Conservation (phyloP, 1,284 basidiomycete species). For the Schizopora paradoxa region DNA sequence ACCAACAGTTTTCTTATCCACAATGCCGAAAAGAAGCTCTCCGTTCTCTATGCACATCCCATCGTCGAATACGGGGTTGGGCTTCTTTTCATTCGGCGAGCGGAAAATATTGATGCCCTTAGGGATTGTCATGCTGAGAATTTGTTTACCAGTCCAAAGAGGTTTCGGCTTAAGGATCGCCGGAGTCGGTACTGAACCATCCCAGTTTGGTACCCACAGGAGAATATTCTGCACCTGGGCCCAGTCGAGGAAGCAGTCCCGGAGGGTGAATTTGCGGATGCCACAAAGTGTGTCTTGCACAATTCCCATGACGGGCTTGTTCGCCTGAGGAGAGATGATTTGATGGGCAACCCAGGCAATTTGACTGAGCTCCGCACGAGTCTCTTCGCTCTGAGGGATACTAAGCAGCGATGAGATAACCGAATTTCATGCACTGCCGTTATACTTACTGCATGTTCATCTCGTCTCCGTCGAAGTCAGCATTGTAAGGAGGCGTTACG, state of each 20-base stretch:
- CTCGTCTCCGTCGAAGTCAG: constrained; percentile 99
- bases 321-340: constrained; percentile 99
- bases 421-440: not conserved
- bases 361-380: constrained; percentile 95
- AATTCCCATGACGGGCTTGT: constrained; percentile 99
- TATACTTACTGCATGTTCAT: constrained; percentile 97
- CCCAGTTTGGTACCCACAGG: constrained; percentile 97
- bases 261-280: constrained; percentile 94
- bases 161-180: constrained; percentile 97
- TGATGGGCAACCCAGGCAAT: constrained; percentile 99
- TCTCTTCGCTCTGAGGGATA: constrained; percentile 98
- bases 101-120: constrained; percentile 93
- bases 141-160: constrained; percentile 97
- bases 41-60: constrained; percentile 98
- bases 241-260: constrained; percentile 94
- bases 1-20: constrained; percentile 98
- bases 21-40: constrained; percentile 91
- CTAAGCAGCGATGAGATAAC: constrained; percentile 35
- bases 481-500: constrained; percentile 87
- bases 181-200: constrained; percentile 88
- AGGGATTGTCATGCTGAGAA: constrained; percentile 90
- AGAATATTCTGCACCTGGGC: constrained; percentile 94
- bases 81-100: constrained; percentile 73
- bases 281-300: constrained; percentile 99
- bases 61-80: constrained; percentile 84